A percentile compares a stretch with the other conserved stretches of the same genome.
phyloP scores from a whole-genome alignment of 768 basidiomycete genomes.

The Leccinum rimulosum region DNA sequence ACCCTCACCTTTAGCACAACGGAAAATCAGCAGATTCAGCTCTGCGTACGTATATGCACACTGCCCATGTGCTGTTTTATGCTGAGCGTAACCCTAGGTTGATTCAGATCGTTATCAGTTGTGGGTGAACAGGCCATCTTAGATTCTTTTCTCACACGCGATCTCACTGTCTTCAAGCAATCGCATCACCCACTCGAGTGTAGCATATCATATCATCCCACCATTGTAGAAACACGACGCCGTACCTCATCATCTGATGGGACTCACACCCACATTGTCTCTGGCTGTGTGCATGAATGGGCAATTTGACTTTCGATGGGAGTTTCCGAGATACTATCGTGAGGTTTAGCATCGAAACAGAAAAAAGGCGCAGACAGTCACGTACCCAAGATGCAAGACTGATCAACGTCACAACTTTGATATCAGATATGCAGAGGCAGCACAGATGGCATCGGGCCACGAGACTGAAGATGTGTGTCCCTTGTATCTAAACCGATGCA shows the following conservation, averaged over 20 bases:
- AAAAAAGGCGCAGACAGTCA: too few species aligned
- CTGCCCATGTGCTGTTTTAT: not conserved
- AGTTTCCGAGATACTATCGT: too few species aligned
- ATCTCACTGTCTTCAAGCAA: too few species aligned
- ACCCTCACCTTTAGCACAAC: not conserved
- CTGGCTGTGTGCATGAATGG: not conserved
- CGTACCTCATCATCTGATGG: not conserved
- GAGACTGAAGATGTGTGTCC: not conserved
- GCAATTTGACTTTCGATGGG: too few species aligned
- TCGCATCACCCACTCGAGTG: too few species aligned
- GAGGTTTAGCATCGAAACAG: too few species aligned
- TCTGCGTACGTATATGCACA: not conserved
- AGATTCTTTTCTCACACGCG: not conserved
- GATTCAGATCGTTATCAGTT: not conserved
- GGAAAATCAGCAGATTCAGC: not conserved
- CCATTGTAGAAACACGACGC: not conserved
- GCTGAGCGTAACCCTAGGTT: not conserved
- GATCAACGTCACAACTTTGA: too few species aligned
- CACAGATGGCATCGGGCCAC: not conserved
- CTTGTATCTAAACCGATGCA: too few species aligned
- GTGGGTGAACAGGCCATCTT: not conserved
- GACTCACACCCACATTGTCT: not conserved
- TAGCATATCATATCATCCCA: too few species aligned
- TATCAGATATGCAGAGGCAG: not conserved
- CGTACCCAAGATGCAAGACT: too few species aligned